These are phyloP conservation scores for Naematelia aurantialba DNA, from an alignment of 768 basidiomycete genomes.

Conservation along the genomic window DNA sequence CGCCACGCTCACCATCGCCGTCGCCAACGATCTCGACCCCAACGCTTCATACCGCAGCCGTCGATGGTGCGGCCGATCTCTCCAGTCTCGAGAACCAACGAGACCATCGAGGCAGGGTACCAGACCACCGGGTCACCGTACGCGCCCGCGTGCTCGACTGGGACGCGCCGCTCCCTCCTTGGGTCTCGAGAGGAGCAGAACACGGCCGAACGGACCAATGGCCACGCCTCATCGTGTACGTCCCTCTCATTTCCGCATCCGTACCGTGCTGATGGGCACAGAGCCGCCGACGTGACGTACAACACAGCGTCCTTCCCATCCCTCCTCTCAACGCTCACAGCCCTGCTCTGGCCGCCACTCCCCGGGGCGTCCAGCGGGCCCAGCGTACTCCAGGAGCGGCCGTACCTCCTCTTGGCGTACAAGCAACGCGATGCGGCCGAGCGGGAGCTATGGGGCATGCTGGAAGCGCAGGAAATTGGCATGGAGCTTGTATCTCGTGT, in stretches of 20 bases:
- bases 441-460: conserved; percentile 67
- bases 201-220: not conserved
- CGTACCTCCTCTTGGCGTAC: conserved; percentile 67
- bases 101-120: not conserved
- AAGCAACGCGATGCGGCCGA: conserved; percentile 79
- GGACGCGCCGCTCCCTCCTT: conserved; percentile 62
- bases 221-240: conserved; percentile 67
- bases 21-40: no score
- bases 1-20: no score
- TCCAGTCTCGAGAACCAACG: no score
- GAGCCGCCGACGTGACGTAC: conserved; percentile 91
- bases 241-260: conserved; percentile 12
- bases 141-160: conserved; percentile 63
- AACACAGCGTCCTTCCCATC: conserved; percentile 80
- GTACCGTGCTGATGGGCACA: conserved; percentile 6
- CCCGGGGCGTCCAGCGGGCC: no score
- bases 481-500: conserved; percentile 60
- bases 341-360: conserved; percentile 52
- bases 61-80: no score
- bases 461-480: conserved; percentile 56
- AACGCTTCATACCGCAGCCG: no score
- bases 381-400: conserved; percentile 30
- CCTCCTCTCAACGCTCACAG: conserved; percentile 64
- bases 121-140: not conserved
- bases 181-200: conserved; percentile 30